Evolutionary conservation across 2,329 filamentous ascomycete species (phyloP).

Genomic region (Penicillium sp.): DNA sequence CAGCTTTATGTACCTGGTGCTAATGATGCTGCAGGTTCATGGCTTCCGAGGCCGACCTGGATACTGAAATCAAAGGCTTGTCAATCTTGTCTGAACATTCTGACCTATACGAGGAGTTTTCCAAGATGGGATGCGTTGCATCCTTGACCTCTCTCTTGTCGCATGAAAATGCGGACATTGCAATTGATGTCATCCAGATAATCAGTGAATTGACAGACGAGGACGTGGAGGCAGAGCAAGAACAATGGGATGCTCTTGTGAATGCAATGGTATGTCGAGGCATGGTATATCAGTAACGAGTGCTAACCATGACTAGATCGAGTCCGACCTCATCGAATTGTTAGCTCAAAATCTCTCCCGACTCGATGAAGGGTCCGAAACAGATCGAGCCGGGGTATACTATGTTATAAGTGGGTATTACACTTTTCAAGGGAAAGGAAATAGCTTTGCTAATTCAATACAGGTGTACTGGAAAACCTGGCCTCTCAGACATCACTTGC

Average conservation of each 20-base stretch:
- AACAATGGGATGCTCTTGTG: slow-evolving; percentile 76
- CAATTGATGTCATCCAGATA: slow-evolving; percentile 85
- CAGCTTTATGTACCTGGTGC: slow-evolving; percentile 1
- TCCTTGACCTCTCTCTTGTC: slow-evolving; percentile 79
- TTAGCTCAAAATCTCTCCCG: slow-evolving; percentile 62
- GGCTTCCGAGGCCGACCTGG: slow-evolving; percentile 81
- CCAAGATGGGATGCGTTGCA: slow-evolving; percentile 66
- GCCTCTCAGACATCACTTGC: slow-evolving; percentile 67
- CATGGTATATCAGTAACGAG: neutral
- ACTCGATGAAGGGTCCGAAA: slow-evolving; percentile 69
- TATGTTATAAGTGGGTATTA: slow-evolving; percentile 61
- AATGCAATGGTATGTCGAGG: slow-evolving; percentile 50
- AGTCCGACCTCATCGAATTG: slow-evolving; percentile 43
- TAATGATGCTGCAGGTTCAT: slow-evolving; percentile 57
- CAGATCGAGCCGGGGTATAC: slow-evolving; percentile 82
- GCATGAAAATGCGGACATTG: slow-evolving; percentile 96
- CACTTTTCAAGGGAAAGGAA: no score
- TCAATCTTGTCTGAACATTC: slow-evolving; percentile 85
- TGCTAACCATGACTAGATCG: slow-evolving; percentile 33
- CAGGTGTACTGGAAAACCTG: slow-evolving; percentile 76
- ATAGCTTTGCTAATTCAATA: slow-evolving; percentile 12
- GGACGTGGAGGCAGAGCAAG: slow-evolving; percentile 76
- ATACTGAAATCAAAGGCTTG: slow-evolving; percentile 80
- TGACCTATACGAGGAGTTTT: slow-evolving; percentile 76
- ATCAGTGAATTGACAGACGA: slow-evolving; percentile 90